These are phyloP conservation scores for Candida golubevii DNA, from an alignment of 805 yeast species.

Conservation along the genomic window DNA sequence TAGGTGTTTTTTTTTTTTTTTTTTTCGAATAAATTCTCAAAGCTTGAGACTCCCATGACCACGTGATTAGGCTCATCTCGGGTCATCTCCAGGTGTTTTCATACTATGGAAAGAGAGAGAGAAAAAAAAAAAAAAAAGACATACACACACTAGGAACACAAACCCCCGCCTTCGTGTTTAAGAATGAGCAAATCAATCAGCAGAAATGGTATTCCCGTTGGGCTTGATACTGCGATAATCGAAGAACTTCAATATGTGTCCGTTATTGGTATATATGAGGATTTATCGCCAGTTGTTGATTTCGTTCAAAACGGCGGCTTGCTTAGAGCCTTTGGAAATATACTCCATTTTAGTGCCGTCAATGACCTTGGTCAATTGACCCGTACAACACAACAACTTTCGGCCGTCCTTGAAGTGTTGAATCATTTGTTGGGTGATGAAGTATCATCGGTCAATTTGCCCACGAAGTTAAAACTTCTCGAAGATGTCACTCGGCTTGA, in stretches of 20 bases:
- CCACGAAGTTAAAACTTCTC: slow-evolving; percentile 11
- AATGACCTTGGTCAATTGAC: slow-evolving; percentile 53
- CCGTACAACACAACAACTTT: slow-evolving; percentile 28
- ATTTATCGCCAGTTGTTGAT: slow-evolving; percentile 17
- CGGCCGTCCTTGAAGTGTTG: slow-evolving; percentile 33
- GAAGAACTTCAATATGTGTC: slow-evolving; percentile 10
- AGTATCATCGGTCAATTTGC: slow-evolving; percentile 10
- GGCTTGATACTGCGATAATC: slow-evolving; percentile 10
- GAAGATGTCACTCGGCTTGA: slow-evolving; percentile 20
- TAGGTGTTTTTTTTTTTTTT: too few relatives aligned
- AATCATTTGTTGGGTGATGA: slow-evolving; percentile 17
- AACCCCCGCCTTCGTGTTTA: too few relatives aligned
- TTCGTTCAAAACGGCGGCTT: slow-evolving; percentile 29
- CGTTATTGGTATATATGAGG: slow-evolving; percentile 12
- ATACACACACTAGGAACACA: too few relatives aligned
- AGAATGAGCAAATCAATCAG: too few relatives aligned
- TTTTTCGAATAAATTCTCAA: too few relatives aligned
- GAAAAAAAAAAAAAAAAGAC: too few relatives aligned
- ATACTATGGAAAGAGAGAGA: too few relatives aligned
- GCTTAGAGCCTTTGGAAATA: slow-evolving; percentile 32
- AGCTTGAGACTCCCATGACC: too few relatives aligned
- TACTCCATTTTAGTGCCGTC: slow-evolving; percentile 41
- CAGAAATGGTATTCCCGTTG: slow-evolving; percentile 2
- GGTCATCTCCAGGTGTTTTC: too few relatives aligned
- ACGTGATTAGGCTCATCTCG: too few relatives aligned